Base-by-base conservation (phyloP, 441 rosid species). In the Raphanus hybrid region DNA sequence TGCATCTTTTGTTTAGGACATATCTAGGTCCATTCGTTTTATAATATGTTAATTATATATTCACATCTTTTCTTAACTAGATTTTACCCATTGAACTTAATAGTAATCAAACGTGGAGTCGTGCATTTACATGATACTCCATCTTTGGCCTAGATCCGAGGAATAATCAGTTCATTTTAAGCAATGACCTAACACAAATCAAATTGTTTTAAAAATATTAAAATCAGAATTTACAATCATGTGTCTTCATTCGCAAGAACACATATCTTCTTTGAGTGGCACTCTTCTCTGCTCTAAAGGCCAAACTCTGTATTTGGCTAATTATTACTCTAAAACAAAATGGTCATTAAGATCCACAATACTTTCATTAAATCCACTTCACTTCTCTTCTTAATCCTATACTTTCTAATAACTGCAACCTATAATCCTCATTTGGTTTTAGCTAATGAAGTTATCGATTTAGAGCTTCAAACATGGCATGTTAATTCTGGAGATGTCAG, bases 361-460 rank as follows among this genome's bases (percentile, higher is more conserved):
- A 35, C 66, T n/a, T 55, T 78, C 70, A 62, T 68, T 68, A 74
- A 79, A 62, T 0, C 74, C 70, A 67, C 54, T 0, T 52, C 70
- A 50, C 39, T 73, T n/a, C 66, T 83, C 80, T 69, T 29, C 34
- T 57, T 81, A 32, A 14, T 73, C 58, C 11, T 84, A 35, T 70
- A 81, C 0, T 14, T 83, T 64, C 69, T 77, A 43, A 48, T 86
- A 50, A 75, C 79, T 63, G 18, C 85, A 14, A 50, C 80, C 60
- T 15, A 64, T 20, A 61, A 50, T 12, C 58, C 85, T 29, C 85
- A 80, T 45, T 18, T 63, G 14, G 75, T 85, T 37, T 50, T 76
- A 58, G 78, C 84, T 12, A 83, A 82, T 9, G 81, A 78, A 43
- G 50, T 35, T 35, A 29, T 29, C 0, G 39, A 35, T 8, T 1